Conservation (phyloP, 805 yeast species). For the Naumovozyma castellii region DNA sequence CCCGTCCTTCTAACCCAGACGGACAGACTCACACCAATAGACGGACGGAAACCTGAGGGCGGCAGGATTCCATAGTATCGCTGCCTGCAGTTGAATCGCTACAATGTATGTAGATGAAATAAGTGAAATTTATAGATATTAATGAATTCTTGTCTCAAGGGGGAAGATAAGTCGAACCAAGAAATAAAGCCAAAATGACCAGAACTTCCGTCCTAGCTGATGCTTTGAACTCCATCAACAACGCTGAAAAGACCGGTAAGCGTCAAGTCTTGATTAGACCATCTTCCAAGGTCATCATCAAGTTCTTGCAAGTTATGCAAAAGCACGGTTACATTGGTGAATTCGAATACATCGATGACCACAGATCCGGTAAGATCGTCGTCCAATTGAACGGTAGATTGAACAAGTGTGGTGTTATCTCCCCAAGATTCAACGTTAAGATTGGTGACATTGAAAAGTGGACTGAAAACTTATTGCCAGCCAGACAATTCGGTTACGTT, state of each 20-base stretch:
- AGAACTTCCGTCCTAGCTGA: constrained; percentile 98
- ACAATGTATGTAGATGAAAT: too few relatives aligned
- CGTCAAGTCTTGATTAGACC: constrained; percentile 98
- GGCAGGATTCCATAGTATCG: too few relatives aligned
- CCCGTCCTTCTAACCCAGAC: too few relatives aligned
- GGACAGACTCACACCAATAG: too few relatives aligned
- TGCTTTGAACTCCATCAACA: constrained; percentile 96
- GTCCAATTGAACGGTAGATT: constrained; percentile 95
- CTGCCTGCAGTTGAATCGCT: too few relatives aligned
- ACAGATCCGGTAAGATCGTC: constrained; percentile 97
- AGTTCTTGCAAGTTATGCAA: constrained; percentile 94
- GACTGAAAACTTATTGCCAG: constrained; percentile 97
- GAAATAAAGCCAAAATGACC: constrained; percentile 53
- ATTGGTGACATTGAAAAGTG: constrained; percentile 93
- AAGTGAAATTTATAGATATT: not conserved
- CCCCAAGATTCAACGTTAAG: constrained; percentile 97
- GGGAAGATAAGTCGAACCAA: constrained; percentile 1
- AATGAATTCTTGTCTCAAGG: not conserved
- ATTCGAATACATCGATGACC: constrained; percentile 97
- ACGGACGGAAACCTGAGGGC: too few relatives aligned
- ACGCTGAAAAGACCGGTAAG: constrained; percentile 98
- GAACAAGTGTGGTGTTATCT: constrained; percentile 97
- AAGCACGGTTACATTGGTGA: constrained; percentile 98
- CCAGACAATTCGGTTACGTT: constrained; percentile 98
- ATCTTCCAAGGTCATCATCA: constrained; percentile 95